Conservation (phyloP, 1,284 basidiomycete genomes). For the Ustilago hordei region DNA sequence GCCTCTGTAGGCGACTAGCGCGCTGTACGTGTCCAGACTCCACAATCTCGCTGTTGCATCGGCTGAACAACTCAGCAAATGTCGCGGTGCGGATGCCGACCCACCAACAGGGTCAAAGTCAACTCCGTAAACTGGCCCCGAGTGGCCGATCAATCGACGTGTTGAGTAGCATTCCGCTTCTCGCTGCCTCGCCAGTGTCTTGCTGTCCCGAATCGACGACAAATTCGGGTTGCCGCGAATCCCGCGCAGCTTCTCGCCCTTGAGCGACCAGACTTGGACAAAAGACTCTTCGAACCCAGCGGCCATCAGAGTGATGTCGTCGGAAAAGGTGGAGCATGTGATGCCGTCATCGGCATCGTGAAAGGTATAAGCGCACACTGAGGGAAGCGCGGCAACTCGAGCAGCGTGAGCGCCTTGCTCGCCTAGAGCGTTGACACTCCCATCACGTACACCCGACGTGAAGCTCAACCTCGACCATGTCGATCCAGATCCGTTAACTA, state of each 20-base stretch:
- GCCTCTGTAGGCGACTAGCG: constrained; percentile 92
- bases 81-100: constrained; percentile 84
- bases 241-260: constrained; percentile 86
- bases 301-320: constrained; percentile 92
- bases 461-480: constrained; percentile 30
- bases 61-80: constrained; percentile 91
- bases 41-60: constrained; percentile 92
- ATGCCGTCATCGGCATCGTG: constrained; percentile 71
- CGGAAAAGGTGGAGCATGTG: constrained; percentile 88
- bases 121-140: constrained; percentile 93
- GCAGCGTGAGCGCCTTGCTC: constrained; percentile 58
- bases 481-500: constrained; percentile 21
- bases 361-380: constrained; percentile 68
- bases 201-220: constrained; percentile 76
- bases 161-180: constrained; percentile 48
- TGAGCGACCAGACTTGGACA: constrained; percentile 93
- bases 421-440: constrained; percentile 48
- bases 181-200: constrained; percentile 55
- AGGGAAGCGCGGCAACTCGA: constrained; percentile 63
- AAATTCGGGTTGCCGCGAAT: constrained; percentile 81
- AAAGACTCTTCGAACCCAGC: constrained; percentile 97
- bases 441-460: constrained; percentile 53
- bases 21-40: constrained; percentile 94
- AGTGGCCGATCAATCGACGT: constrained; percentile 94
- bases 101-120: constrained; percentile 92